phyloP scores from a whole-genome alignment of 805 yeast species.

The Nakazawaea pomicola region DNA sequence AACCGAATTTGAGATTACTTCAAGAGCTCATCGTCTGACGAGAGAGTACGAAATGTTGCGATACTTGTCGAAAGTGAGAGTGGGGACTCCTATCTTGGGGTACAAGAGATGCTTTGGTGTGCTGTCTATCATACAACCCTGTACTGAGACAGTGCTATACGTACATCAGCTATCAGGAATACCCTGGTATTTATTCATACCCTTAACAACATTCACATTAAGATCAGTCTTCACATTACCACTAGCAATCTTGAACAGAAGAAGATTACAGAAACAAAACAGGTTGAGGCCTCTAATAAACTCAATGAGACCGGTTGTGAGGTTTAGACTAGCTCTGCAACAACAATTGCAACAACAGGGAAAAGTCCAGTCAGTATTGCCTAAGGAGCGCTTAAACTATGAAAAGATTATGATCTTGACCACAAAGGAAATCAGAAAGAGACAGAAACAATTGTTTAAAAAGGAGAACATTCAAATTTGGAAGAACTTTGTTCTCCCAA shows the following conservation, averaged over 20 bases:
- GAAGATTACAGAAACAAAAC: conserved; percentile 64
- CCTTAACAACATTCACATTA: conserved; percentile 61
- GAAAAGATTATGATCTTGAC: conserved; percentile 76
- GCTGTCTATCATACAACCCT: conserved; percentile 8
- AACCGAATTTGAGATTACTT: too few relatives aligned
- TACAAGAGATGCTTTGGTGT: conserved; percentile 2
- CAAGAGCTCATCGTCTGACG: too few relatives aligned
- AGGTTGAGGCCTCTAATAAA: conserved; percentile 63
- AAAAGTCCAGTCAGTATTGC: conserved; percentile 22
- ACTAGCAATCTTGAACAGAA: conserved; percentile 67
- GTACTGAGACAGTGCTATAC: conserved; percentile 33
- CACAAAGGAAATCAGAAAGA: conserved; percentile 68
- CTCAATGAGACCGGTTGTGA: conserved; percentile 72
- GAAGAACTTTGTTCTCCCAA: conserved; percentile 73
- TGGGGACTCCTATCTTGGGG: neutral
- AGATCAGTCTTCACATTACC: conserved; percentile 73
- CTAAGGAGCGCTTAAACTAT: conserved; percentile 46
- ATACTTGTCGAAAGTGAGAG: too few relatives aligned
- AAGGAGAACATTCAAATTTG: conserved; percentile 68
- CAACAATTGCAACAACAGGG: conserved; percentile 31
- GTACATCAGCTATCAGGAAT: conserved; percentile 55
- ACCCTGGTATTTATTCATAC: conserved; percentile 84
- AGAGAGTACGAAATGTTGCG: too few relatives aligned
- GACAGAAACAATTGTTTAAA: conserved; percentile 69
- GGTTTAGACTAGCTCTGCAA: conserved; percentile 46